Conservation (phyloP, 805 yeast species). For the Scheffersomyces coipomensis region DNA sequence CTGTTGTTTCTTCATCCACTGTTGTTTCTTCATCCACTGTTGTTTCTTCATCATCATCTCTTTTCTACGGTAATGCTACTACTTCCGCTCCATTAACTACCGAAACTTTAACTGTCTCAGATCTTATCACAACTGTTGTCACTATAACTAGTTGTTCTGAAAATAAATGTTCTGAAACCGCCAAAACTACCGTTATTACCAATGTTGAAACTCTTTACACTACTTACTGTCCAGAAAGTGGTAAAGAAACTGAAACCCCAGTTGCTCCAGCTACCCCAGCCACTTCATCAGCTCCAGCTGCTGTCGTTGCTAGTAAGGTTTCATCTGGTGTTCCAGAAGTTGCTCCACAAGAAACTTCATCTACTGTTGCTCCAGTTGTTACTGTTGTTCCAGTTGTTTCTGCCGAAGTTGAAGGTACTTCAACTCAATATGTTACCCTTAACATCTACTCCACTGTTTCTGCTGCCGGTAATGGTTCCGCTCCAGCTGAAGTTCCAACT, state of each 20-base stretch:
- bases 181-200: conserved; percentile 30
- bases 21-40: not conserved
- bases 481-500: conserved; percentile 1
- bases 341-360: conserved; percentile 49
- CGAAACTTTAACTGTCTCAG: conserved; percentile 20
- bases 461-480: not conserved
- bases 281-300: conserved; percentile 99
- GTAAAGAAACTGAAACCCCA: conserved; percentile 2
- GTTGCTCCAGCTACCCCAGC: not conserved
- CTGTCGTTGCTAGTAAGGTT: conserved; percentile 99
- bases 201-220: conserved; percentile 19
- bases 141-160: conserved; percentile 37
- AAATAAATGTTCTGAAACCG: conserved; percentile 25
- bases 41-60: conserved; percentile 4
- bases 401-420: not conserved
- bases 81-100: conserved; percentile 3
- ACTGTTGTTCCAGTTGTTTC: conserved; percentile 2
- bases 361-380: not conserved
- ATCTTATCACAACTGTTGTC: conserved; percentile 23
- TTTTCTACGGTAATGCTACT: conserved; percentile 4
- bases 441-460: not conserved
- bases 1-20: conserved; percentile 7
- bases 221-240: conserved; percentile 20
- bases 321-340: conserved; percentile 99
- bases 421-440: not conserved